phyloP scores from a whole-genome alignment of 2,329 filamentous ascomycete genomes.

The Colletotrichum sp. region DNA sequence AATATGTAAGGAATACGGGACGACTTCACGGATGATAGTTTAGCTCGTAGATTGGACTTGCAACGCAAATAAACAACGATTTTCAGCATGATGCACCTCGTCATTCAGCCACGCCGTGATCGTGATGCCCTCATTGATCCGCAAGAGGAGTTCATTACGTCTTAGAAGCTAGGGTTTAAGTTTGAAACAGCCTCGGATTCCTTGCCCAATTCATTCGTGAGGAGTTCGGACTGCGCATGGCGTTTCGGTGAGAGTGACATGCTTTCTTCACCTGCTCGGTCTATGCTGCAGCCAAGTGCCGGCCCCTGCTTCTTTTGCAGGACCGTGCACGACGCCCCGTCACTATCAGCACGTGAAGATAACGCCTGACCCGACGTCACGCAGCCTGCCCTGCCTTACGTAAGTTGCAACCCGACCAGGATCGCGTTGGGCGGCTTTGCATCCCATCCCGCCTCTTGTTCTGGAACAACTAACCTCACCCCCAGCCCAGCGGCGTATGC shows the following conservation, averaged over 20 bases:
- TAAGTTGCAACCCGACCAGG: conserved; percentile 11
- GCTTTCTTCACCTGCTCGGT: neutral
- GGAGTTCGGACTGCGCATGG: neutral
- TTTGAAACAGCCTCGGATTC: conserved; percentile 3
- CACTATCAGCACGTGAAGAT: conserved; percentile 13
- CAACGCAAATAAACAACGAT: neutral
- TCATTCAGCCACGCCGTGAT: neutral
- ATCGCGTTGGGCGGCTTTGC: conserved; percentile 2
- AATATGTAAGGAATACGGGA: neutral
- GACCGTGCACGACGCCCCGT: neutral
- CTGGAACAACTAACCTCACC: neutral
- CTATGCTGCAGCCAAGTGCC: neutral
- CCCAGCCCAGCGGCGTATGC: neutral
- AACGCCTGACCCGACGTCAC: neutral
- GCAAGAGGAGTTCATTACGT: neutral
- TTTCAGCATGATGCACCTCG: neutral
- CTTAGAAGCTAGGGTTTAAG: neutral
- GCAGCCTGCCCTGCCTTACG: neutral
- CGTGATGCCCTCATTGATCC: neutral
- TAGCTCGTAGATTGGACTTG: neutral
- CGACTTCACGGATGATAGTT: neutral
- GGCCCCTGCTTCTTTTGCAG: neutral
- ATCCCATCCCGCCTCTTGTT: neutral
- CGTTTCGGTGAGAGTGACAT: neutral
- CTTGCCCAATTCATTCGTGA: neutral